A percentile compares a stretch with the other conserved stretches of the same genome.
These are phyloP conservation scores for Pestalotiopsis sp. DNA, from an alignment of 2,329 filamentous ascomycete species.

Conservation along the genomic window DNA sequence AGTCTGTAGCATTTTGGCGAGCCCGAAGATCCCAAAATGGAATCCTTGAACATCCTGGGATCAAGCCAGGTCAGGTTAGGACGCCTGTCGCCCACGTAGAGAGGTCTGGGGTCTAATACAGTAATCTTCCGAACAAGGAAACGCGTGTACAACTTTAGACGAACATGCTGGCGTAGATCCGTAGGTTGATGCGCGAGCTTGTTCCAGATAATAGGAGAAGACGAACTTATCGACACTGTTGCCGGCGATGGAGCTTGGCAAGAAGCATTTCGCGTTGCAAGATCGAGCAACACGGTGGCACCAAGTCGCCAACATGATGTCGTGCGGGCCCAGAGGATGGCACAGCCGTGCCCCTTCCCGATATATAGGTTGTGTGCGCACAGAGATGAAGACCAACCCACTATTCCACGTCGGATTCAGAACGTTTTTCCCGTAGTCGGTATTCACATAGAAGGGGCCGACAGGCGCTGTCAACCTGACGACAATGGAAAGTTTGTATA, in stretches of 20 bases:
- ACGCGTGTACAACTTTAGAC: conserved; percentile 3
- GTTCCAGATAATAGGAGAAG: conserved; percentile 6
- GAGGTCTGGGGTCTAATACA: not conserved
- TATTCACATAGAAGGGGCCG: not conserved
- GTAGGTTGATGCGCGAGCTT: conserved; percentile 2
- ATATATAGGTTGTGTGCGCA: no score
- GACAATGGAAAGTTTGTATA: not conserved
- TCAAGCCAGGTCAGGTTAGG: not conserved
- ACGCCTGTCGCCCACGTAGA: not conserved
- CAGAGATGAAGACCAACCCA: no score
- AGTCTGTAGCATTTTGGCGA: no score
- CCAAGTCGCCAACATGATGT: not conserved
- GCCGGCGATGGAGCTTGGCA: not conserved
- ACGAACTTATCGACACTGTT: not conserved
- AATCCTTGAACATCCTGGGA: not conserved
- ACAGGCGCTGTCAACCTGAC: not conserved
- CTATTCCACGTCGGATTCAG: no score
- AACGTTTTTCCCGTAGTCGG: no score
- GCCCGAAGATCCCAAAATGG: no score
- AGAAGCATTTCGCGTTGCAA: not conserved
- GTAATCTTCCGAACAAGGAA: conserved; percentile 1
- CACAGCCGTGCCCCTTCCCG: no score
- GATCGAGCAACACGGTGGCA: not conserved
- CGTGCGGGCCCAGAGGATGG: no score
- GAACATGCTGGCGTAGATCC: conserved; percentile 11